Percentiles rank a stretch among this genome's conserved stretches.
Evolutionary conservation across 768 basidiomycete genomes (phyloP).

Genomic region (Gelatoporia subvermispora): DNA sequence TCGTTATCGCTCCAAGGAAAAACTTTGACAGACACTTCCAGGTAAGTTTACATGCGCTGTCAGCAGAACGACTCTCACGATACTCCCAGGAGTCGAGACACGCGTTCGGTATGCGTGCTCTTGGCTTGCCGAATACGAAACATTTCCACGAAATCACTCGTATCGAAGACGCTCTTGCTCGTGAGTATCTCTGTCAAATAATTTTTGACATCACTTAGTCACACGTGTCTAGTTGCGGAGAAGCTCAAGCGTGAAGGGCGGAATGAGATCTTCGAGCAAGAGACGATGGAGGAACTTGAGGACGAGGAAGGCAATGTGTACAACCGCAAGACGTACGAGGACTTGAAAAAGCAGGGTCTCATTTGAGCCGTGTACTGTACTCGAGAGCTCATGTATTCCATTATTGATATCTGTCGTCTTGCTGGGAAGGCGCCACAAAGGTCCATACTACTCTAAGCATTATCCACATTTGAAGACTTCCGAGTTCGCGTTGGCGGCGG

Average conservation of each 20-base stretch:
- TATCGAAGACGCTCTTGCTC: constrained; percentile 91
- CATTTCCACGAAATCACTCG: constrained; percentile 99
- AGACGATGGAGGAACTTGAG: constrained; percentile 97
- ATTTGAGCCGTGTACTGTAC: constrained; percentile 38
- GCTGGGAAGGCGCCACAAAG: neutral
- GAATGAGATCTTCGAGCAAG: constrained; percentile 87
- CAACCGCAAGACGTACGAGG: constrained; percentile 96
- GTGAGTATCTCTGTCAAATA: constrained; percentile 45
- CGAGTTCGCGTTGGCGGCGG: constrained; percentile 39
- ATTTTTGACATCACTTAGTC: neutral
- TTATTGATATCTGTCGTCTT: neutral
- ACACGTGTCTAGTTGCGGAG: constrained; percentile 70
- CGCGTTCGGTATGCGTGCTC: constrained; percentile 95
- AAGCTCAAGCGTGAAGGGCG: constrained; percentile 96
- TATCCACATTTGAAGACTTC: constrained; percentile 13
- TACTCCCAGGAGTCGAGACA: constrained; percentile 78
- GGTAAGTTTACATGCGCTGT: constrained; percentile 31
- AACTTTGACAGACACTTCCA: constrained; percentile 97
- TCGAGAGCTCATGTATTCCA: constrained; percentile 2
- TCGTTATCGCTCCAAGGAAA: constrained; percentile 52
- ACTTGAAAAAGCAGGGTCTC: constrained; percentile 92
- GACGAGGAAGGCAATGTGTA: constrained; percentile 99
- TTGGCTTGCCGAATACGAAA: constrained; percentile 96
- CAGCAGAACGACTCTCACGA: neutral
- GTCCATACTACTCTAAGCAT: constrained; percentile 1